Percentiles rank a stretch among this genome's conserved stretches.
Conservation (phyloP, 2,329 filamentous ascomycete species). For the Incumbomyces lentus region DNA sequence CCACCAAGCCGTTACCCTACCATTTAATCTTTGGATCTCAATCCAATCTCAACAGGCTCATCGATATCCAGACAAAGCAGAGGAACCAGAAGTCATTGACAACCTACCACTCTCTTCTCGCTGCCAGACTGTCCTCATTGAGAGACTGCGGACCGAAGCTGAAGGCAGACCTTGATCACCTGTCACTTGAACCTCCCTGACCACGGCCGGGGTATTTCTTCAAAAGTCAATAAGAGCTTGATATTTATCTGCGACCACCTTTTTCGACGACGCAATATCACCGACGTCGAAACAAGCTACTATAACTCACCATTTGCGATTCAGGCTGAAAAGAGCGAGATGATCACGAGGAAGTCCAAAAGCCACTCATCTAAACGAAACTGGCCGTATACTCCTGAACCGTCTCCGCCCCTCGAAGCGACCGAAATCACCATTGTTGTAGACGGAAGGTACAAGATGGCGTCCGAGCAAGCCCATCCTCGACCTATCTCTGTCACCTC, state of each 20-base stretch:
- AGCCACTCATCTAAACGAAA: slow-evolving; percentile 24
- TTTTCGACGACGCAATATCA: no score
- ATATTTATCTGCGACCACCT: no score
- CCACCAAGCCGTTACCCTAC: slow-evolving; percentile 1
- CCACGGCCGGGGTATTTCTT: no score
- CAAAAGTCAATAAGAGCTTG: no score
- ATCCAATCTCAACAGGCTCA: no score
- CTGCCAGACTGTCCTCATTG: no score
- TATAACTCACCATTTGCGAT: background rate
- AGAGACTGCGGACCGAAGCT: no score
- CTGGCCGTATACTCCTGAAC: slow-evolving; percentile 29
- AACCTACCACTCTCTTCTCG: no score
- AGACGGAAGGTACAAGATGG: slow-evolving; percentile 31
- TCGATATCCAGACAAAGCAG: background rate
- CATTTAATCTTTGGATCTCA: no score
- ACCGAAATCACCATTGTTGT: slow-evolving; percentile 33
- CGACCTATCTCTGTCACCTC: slow-evolving; percentile 35
- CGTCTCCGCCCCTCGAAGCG: slow-evolving; percentile 37
- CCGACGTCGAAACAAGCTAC: background rate
- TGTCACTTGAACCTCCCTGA: no score
- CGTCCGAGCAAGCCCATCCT: slow-evolving; percentile 28
- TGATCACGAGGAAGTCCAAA: slow-evolving; percentile 20
- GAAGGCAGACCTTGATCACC: no score
- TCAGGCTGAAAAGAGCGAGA: slow-evolving; percentile 18
- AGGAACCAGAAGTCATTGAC: no score